A percentile compares a stretch with the other conserved stretches of the same genome.
Evolutionary conservation across 1,139 yeast species (phyloP).

Genomic region (Suhomyces wounanorum): DNA sequence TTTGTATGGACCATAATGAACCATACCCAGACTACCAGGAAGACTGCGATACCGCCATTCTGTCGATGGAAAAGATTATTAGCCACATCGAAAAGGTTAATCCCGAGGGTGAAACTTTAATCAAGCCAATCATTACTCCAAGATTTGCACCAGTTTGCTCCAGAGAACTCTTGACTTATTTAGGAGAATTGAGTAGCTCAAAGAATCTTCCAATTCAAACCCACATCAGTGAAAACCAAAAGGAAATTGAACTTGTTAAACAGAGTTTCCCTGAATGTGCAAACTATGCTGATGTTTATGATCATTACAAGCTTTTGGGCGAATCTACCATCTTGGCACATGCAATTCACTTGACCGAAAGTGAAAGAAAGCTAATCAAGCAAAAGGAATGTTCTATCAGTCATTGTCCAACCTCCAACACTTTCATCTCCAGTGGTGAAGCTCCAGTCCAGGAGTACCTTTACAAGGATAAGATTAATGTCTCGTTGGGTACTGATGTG

Average conservation of each 20-base stretch:
- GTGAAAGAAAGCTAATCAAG: slow-evolving; percentile 62
- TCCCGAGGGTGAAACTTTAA: slow-evolving; percentile 50
- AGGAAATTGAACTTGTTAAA: slow-evolving; percentile 76
- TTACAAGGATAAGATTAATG: slow-evolving; percentile 66
- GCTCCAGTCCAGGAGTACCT: slow-evolving; percentile 74
- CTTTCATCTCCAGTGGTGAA: slow-evolving; percentile 88
- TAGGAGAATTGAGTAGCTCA: slow-evolving; percentile 59
- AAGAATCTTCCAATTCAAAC: slow-evolving; percentile 76
- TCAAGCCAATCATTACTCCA: slow-evolving; percentile 84
- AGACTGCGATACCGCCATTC: slow-evolving; percentile 56
- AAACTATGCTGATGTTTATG: slow-evolving; percentile 77
- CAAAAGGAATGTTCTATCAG: slow-evolving; percentile 68
- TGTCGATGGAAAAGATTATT: slow-evolving; percentile 59
- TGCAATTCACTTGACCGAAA: slow-evolving; percentile 71
- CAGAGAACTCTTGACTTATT: slow-evolving; percentile 55
- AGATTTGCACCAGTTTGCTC: slow-evolving; percentile 93
- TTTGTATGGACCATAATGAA: slow-evolving; percentile 74
- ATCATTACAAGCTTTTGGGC: slow-evolving; percentile 59
- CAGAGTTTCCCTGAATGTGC: slow-evolving; percentile 70
- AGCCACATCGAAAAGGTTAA: slow-evolving; percentile 55
- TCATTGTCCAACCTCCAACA: slow-evolving; percentile 93
- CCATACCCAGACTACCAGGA: slow-evolving; percentile 74
- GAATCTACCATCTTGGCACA: slow-evolving; percentile 82
- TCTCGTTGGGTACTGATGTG: slow-evolving; percentile 87
- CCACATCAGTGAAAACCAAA: slow-evolving; percentile 78